Conservation (phyloP, 106 monocot genomes). For the Apostasia ramifera region DNA sequence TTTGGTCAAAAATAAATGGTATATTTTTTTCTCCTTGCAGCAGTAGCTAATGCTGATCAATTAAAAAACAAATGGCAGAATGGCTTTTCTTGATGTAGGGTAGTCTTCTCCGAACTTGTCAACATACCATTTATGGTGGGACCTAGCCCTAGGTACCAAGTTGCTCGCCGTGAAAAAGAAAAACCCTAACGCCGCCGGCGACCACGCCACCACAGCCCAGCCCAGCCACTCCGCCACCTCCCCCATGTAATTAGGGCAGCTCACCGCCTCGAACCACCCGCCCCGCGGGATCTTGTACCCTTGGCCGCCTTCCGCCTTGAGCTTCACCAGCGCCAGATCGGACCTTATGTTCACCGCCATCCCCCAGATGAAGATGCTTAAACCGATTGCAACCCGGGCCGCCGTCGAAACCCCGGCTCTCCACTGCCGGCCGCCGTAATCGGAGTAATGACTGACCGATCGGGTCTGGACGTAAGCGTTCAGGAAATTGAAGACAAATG, state of each 20-base stretch:
- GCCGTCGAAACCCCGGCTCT: neutral
- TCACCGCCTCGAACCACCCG: slow-evolving; percentile 80
- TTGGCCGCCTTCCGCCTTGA: slow-evolving; percentile 40
- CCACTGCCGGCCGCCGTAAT: neutral
- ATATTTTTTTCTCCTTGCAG: no score
- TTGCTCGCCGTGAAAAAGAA: slow-evolving; percentile 77
- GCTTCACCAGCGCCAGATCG: slow-evolving; percentile 51
- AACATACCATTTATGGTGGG: slow-evolving; percentile 58
- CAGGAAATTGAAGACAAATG: slow-evolving; percentile 66
- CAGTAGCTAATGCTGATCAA: neutral
- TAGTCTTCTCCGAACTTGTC: slow-evolving; percentile 63
- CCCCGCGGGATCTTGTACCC: slow-evolving; percentile 70
- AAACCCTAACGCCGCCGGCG: slow-evolving; percentile 68
- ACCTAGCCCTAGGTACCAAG: slow-evolving; percentile 62
- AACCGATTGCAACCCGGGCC: slow-evolving; percentile 32
- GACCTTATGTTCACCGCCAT: slow-evolving; percentile 69
- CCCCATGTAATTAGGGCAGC: slow-evolving; percentile 86
- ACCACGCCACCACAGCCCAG: slow-evolving; percentile 58
- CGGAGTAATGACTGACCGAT: slow-evolving; percentile 40
- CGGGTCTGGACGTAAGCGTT: slow-evolving; percentile 75
- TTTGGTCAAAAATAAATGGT: no score
- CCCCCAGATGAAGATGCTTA: slow-evolving; percentile 54
- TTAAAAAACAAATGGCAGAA: slow-evolving; percentile 49
- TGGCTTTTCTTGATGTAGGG: slow-evolving; percentile 48
- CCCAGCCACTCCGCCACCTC: slow-evolving; percentile 88